Evolutionary conservation across 805 yeast species (phyloP).

Genomic region (Middelhovenomyces tepae): DNA sequence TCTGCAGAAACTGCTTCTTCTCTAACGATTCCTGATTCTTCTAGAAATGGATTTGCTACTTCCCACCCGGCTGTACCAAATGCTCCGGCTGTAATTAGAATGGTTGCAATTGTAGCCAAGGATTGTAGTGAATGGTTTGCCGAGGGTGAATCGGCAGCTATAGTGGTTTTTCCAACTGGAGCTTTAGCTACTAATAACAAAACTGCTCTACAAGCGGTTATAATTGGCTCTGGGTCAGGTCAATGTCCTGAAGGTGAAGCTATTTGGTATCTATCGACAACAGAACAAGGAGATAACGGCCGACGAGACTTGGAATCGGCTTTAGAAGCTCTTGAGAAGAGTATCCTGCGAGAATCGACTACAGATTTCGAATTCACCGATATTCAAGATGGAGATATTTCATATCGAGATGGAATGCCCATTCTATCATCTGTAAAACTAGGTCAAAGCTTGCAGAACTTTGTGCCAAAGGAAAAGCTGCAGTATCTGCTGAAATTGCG

Average conservation of each 20-base stretch:
- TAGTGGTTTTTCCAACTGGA: slow-evolving; percentile 87
- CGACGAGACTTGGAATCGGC: slow-evolving; percentile 69
- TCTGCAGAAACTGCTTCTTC: slow-evolving; percentile 45
- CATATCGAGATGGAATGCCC: slow-evolving; percentile 52
- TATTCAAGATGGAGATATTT: slow-evolving; percentile 47
- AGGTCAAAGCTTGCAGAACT: slow-evolving; percentile 77
- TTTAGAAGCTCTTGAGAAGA: slow-evolving; percentile 64
- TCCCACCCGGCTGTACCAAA: slow-evolving; percentile 4
- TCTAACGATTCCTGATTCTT: slow-evolving; percentile 6
- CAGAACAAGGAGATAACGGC: slow-evolving; percentile 50
- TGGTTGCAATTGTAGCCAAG: slow-evolving; percentile 75
- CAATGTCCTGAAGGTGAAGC: slow-evolving; percentile 81
- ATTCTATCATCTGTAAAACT: slow-evolving; percentile 71
- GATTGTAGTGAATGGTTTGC: slow-evolving; percentile 89
- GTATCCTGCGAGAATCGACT: slow-evolving; percentile 71
- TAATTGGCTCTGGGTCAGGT: slow-evolving; percentile 81
- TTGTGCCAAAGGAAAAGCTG: slow-evolving; percentile 70
- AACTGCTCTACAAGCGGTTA: slow-evolving; percentile 74
- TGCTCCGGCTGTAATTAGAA: slow-evolving; percentile 47
- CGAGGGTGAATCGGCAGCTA: slow-evolving; percentile 72
- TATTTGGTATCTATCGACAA: slow-evolving; percentile 82
- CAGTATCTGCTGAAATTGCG: slow-evolving; percentile 52
- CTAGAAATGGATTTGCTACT: slow-evolving; percentile 12
- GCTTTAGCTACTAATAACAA: slow-evolving; percentile 58
- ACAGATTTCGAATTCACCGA: slow-evolving; percentile 48